Evolutionary conservation across 148 eudicot species (phyloP), one percentile per base, ranked within the genome.

Genomic region (Rhododendron simsii): DNA sequence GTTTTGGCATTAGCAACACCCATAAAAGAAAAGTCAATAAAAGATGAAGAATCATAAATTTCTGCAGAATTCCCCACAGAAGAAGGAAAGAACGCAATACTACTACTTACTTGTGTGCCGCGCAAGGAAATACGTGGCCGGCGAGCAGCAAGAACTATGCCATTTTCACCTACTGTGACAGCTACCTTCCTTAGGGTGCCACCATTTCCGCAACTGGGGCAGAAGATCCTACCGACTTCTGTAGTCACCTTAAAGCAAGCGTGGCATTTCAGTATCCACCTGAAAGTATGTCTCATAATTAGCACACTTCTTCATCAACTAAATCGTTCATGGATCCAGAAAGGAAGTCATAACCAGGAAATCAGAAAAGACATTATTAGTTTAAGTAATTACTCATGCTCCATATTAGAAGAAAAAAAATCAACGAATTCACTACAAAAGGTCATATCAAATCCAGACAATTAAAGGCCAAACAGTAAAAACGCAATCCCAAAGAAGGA

Each of bases 241-340:
- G 94, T 90, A 30, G 98, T 97, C 83, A 95, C 95, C 89, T 94
- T 94, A 81, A 81, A 89, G 90, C 99, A 97, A 81, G 99, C 99
- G 87, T 97, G 98, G 86, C 98, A 97, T 91, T 95, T 95, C 84
- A 97, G 90, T 45, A 97, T 93, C 99, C 99, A 97, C 93, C 99
- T 97, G 89, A 57, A 37, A 39, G 75, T 45, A 82, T 30, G 28
- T 53, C 55, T 4, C 7, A 3, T 30, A 41, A n/a, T 63, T 44
- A 83, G 51, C 78, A 45, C 33, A 45, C 14, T 81, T 69, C 30
- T 55, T 85, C 20, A 12, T 21, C 63, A 48, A 77, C n/a, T 65
- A 81, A 71, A 75, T 10, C 12, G 1, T 76, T 9, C 48, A 87
- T 35, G 35, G 51, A 81, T 81, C 84, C 63, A 80, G 53, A 47